These are phyloP conservation scores for Yamadazyma endophytica DNA, from an alignment of 805 yeast species.

Conservation along the genomic window DNA sequence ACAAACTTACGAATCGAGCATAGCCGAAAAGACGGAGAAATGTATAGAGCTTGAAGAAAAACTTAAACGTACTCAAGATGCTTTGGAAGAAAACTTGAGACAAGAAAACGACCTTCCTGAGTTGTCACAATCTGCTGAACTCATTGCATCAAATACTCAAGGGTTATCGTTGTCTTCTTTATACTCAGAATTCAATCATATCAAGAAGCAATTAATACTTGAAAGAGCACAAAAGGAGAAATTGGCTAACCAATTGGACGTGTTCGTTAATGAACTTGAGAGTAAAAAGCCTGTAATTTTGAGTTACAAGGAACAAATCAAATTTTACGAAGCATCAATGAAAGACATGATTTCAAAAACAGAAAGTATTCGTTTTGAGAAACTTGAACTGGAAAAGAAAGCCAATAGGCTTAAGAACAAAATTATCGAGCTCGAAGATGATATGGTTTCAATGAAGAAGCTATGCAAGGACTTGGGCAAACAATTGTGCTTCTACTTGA, in stretches of 20 bases:
- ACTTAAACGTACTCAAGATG: slow-evolving; percentile 37
- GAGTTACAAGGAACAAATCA: slow-evolving; percentile 56
- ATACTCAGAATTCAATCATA: slow-evolving; percentile 57
- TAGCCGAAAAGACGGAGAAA: slow-evolving; percentile 31
- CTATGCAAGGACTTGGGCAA: slow-evolving; percentile 71
- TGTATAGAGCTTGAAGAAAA: slow-evolving; percentile 29
- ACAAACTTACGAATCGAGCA: slow-evolving; percentile 28
- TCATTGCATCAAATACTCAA: slow-evolving; percentile 38
- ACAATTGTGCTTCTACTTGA: slow-evolving; percentile 73
- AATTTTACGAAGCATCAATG: slow-evolving; percentile 52
- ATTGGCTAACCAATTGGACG: slow-evolving; percentile 66
- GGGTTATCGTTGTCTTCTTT: slow-evolving; percentile 65
- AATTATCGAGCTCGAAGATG: slow-evolving; percentile 42
- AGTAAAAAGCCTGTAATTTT: slow-evolving; percentile 70
- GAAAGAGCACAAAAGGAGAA: slow-evolving; percentile 70
- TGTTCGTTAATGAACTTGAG: slow-evolving; percentile 72
- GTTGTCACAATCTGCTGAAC: slow-evolving; percentile 55
- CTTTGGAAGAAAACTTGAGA: slow-evolving; percentile 33
- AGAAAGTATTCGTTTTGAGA: slow-evolving; percentile 51
- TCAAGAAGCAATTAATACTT: slow-evolving; percentile 61
- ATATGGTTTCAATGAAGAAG: slow-evolving; percentile 45
- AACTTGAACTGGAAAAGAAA: slow-evolving; percentile 38
- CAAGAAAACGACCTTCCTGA: slow-evolving; percentile 37
- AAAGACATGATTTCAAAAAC: slow-evolving; percentile 49
- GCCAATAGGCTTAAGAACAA: slow-evolving; percentile 28